Base-by-base conservation (phyloP, 352 stramenopile genomes). In the Blastocystis hominis region DNA sequence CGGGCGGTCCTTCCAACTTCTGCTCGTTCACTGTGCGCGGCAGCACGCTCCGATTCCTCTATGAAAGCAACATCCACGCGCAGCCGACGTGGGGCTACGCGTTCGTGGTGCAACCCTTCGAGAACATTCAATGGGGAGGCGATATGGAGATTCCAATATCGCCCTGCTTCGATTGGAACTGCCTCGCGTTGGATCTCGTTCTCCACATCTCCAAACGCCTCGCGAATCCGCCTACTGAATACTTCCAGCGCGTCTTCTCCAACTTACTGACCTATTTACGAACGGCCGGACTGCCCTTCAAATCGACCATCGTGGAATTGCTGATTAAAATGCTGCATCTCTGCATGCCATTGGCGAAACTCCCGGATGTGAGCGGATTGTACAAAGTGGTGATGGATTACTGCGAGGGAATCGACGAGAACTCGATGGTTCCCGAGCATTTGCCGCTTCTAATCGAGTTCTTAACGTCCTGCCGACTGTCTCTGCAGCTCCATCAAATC, bases 11-110 rank as follows among this genome's bases (percentile, higher is more conserved):
- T 2, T 62, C 59, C 20, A 40, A 40, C 53, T 86, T 86, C 75
- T 86, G 63, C 53, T 62, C 75, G 24, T 86, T 86, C 20, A 86
- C 75, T 15, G 63, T 86, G 1, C 75, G 75, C 20, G 75, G 75
- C 2, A 86, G 47, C 17, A 66, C 59, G 42, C 63, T 86, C 34
- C 63, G 63, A 4, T 86, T 76, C 63, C 17, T 75, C 7, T 86
- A 76, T 20, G 75, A 86, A n/a, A 42, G 30, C 38, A 69, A 40
- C 40, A 42, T 40, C 7, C 36, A 72, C 7, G 63, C 75, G 4
- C 72, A 47, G 47, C 15, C 75, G 15, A 72, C 59, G 3, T 86
- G 75, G 75, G 75, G 75, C 10, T 86, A 86, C 40, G 75, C 75
- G 4, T 86, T 86, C 46, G 47, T 62, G 24, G 75, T 86, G n/a